Evolutionary conservation across 805 yeast genomes (phyloP).

Genomic region (Kluyveromyces siamensis): DNA sequence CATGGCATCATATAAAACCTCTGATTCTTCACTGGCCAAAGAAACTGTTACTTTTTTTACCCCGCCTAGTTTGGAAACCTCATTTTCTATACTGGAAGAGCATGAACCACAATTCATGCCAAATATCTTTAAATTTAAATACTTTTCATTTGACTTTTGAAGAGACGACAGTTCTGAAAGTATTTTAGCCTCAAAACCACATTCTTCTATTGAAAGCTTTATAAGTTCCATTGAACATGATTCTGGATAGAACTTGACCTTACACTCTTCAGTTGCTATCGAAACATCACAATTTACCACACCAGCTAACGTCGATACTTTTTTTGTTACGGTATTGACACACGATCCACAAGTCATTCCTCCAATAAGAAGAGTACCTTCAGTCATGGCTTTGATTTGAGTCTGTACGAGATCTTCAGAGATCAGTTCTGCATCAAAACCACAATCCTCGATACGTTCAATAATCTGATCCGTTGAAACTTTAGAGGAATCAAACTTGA

Average conservation of each 20-base stretch:
- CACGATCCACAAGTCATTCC: slow-evolving; percentile 97
- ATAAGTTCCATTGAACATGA: slow-evolving; percentile 31
- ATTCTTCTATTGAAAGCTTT: slow-evolving; percentile 54
- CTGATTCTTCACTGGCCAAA: slow-evolving; percentile 45
- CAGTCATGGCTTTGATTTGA: background rate
- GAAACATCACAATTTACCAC: slow-evolving; percentile 56
- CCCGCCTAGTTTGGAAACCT: slow-evolving; percentile 38
- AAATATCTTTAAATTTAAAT: slow-evolving; percentile 29
- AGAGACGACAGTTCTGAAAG: slow-evolving; percentile 3
- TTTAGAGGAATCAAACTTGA: slow-evolving; percentile 36
- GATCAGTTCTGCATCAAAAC: slow-evolving; percentile 44
- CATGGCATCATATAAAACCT: slow-evolving; percentile 41
- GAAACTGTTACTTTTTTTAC: slow-evolving; percentile 42
- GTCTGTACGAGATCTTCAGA: background rate
- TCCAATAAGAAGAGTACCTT: slow-evolving; percentile 17
- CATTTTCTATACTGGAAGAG: slow-evolving; percentile 39
- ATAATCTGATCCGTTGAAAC: slow-evolving; percentile 30
- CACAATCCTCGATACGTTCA: slow-evolving; percentile 62
- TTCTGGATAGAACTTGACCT: slow-evolving; percentile 37
- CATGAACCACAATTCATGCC: slow-evolving; percentile 62
- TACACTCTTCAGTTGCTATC: slow-evolving; percentile 66
- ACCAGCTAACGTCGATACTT: slow-evolving; percentile 40
- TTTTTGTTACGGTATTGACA: slow-evolving; percentile 53
- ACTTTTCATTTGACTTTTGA: slow-evolving; percentile 5
- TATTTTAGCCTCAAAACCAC: slow-evolving; percentile 55